Percentiles rank a stretch among this genome's conserved stretches.
phyloP scores from a whole-genome alignment of 2,329 filamentous ascomycete genomes.

The Trichophyton schoenleinii region DNA sequence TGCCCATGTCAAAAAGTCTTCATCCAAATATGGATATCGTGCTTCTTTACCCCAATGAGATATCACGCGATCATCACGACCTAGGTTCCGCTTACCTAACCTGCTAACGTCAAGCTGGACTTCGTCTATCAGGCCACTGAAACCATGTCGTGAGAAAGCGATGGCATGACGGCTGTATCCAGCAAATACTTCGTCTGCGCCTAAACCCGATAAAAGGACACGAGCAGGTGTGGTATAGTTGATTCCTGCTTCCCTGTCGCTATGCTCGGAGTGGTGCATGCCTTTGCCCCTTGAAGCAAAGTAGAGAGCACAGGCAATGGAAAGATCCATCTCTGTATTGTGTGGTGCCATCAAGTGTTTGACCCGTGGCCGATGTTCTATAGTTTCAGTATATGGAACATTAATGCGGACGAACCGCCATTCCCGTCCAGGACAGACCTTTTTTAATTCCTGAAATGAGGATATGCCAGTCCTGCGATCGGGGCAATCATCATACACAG shows the following conservation, averaged over 20 bases:
- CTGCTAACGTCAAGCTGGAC: conserved; percentile 73
- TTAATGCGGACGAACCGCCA: conserved; percentile 80
- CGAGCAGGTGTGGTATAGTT: conserved; percentile 59
- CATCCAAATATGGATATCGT: conserved; percentile 82
- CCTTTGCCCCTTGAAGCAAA: conserved; percentile 74
- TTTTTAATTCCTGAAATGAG: conserved; percentile 61
- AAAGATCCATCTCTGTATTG: conserved; percentile 97
- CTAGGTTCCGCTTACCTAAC: conserved; percentile 85
- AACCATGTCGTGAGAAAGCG: conserved; percentile 59
- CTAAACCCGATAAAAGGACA: conserved; percentile 80
- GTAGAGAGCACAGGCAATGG: conserved; percentile 85
- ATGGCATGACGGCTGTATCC: conserved; percentile 77
- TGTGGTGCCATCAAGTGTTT: conserved; percentile 77
- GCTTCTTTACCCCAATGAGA: conserved; percentile 81
- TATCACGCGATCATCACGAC: conserved; percentile 83
- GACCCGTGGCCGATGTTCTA: conserved; percentile 55
- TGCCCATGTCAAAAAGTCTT: conserved; percentile 70
- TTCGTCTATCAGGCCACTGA: conserved; percentile 62
- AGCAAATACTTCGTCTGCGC: conserved; percentile 91
- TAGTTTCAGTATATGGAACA: conserved; percentile 63
- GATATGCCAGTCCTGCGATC: conserved; percentile 77
- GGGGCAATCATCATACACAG: conserved; percentile 66
- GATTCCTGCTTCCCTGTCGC: conserved; percentile 13
- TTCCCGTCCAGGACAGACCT: conserved; percentile 52
- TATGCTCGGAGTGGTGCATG: conserved; percentile 24